Base-by-base conservation (phyloP, 257 asterid species). In the Solanum ossicruentum region DNA sequence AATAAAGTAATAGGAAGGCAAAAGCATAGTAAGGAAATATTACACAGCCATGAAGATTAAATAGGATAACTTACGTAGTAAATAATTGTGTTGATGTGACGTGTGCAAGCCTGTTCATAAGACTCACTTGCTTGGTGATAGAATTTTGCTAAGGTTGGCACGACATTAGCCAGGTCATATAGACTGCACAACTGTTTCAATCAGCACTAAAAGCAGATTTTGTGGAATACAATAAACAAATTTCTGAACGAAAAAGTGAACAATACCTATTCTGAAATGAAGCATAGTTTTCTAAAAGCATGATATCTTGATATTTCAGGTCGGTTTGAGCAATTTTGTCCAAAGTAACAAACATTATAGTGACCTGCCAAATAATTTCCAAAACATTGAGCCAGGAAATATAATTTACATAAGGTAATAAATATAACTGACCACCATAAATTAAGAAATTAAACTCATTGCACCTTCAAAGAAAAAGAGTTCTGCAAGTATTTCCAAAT, bases 61-160 rank as follows among this genome's bases (percentile, higher is more conserved):
- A 73, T 69, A 61, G 81, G 85, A 81, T 32, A 45, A 89, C 98
- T 92, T 88, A 97, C 99, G 28, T 86, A 91, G 88, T 93, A 93
- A 90, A 97, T 97, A 90, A 97, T 92, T 67, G 93, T 87, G 89
- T 92, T 97, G 90, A 95, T 95, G 87, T 87, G 93, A 85, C 98
- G 97, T 8, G 93, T 84, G 88, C 98, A 97, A 85, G 99, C 94
- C 87, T 92, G 97, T 86, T 97, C 99, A 86, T 97, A 95, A 83
- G 98, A 83, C 90, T 97, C 99, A 83, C 98, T 95, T 73, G 99
- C 99, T 92, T 97, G 98, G 90, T 97, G 98, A 88, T 97, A 97
- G 83, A 97, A 97, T 88, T 95, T 97, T 49, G 98, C 99, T 85
- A 95, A 91, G 71, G 94, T 94, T 12, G 98, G 96, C 87, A 97